Evolutionary conservation across 2,329 filamentous ascomycete genomes (phyloP).

Genomic region (Fusarium torreyae): DNA sequence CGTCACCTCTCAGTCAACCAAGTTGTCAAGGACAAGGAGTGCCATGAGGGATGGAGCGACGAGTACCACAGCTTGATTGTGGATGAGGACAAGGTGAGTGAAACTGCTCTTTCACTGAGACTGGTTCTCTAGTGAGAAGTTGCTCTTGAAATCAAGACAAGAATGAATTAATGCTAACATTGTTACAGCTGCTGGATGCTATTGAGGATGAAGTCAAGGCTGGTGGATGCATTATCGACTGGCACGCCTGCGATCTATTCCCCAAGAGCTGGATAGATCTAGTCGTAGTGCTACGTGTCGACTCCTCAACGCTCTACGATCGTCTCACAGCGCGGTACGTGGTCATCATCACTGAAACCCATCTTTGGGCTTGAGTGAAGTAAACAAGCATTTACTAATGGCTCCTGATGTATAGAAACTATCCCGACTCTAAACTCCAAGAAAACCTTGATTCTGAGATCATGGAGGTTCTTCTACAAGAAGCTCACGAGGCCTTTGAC

Average conservation of each 20-base stretch:
- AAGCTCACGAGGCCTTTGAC: constrained; percentile 89
- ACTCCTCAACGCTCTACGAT: constrained; percentile 87
- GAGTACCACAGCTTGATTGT: constrained; percentile 92
- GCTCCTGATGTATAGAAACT: constrained; percentile 69
- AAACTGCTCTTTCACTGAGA: rapidly evolving
- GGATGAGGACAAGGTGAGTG: constrained; percentile 90
- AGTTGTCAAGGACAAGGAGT: constrained; percentile 88
- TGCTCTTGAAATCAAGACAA: not conserved
- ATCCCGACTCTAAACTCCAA: constrained; percentile 88
- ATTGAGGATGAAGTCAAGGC: constrained; percentile 85
- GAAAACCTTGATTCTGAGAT: constrained; percentile 98
- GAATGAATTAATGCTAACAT: constrained; percentile 25
- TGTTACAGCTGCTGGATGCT: constrained; percentile 81
- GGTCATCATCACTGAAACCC: not conserved
- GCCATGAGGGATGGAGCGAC: constrained; percentile 90
- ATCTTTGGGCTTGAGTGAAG: not conserved
- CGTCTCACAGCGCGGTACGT: constrained; percentile 79
- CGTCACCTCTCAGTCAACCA: constrained; percentile 91
- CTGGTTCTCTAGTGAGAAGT: not conserved
- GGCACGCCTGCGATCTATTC: constrained; percentile 97
- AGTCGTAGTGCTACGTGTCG: constrained; percentile 89
- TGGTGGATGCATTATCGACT: constrained; percentile 93
- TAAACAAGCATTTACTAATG: constrained; percentile 6
- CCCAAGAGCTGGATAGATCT: constrained; percentile 95
- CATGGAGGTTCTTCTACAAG: constrained; percentile 93